Evolutionary conservation across 805 yeast genomes (phyloP), one percentile per base, ranked within the genome.

Genomic region (Maudiozyma turicensis): DNA sequence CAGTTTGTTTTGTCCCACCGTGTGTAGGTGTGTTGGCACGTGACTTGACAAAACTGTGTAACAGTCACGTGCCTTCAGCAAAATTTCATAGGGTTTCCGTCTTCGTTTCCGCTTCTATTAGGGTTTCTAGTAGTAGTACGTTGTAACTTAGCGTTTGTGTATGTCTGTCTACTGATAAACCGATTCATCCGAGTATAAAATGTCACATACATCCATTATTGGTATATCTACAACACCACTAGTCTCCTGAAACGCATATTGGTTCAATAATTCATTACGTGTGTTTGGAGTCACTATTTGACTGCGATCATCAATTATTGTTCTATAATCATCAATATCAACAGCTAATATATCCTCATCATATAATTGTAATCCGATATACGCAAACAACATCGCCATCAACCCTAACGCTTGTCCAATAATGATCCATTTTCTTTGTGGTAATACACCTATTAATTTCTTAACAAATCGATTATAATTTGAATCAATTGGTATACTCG

Each of bases 171-270:
- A 20, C 26, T 20, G 26, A 20, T 20, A 4, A 20, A 20, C 26
- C 26, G 26, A 20, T n/a, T 35, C 13, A 26, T 40, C 46, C 68
- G 58, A 85, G 86, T 14, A 86, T 14, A 86, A 64, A 1, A 84
- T 79, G 44, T 75, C 74, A 58, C 85, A 83, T 1, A 84, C 91
- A 43, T 80, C 75, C 11, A 78, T 74, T 1, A 89, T 71, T 0
- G 96, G 91, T 46, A 90, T 60, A 64, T 90, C 98, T 77, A 88
- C 78, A 5, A 91, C 91, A 0, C 95, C 96, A 59, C 87, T 85
- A 0, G 93, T 82, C 15, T 86, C 78, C 13, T 64, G 60, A 69
- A 33, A 44, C 3, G 39, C 44, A 20, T 38, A 44, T 13, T 40
- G 30, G 30, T 40, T 8, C 8, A 40, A 5, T 13, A 40, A 11